Evolutionary conservation across 148 eudicot genomes (phyloP).

Genomic region (Rhododendron henanense): DNA sequence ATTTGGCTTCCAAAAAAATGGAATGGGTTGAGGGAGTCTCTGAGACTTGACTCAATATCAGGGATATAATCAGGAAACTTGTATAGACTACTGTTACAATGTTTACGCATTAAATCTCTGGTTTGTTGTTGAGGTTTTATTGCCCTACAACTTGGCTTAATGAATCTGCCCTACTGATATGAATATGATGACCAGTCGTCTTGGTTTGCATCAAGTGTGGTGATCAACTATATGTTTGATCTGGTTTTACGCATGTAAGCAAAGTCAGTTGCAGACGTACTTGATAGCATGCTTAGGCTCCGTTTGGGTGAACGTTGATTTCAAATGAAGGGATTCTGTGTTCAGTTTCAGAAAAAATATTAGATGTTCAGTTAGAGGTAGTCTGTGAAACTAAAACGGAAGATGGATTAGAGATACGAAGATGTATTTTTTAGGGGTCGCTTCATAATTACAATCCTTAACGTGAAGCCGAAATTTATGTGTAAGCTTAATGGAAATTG

Average conservation of each 20-base stretch:
- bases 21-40: background rate
- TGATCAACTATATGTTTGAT: background rate
- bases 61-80: background rate
- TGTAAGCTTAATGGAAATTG: background rate
- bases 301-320: background rate
- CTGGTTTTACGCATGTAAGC: background rate
- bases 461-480: background rate
- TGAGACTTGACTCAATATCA: background rate
- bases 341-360: background rate
- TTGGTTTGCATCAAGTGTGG: background rate
- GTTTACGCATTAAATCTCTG: background rate
- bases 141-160: background rate
- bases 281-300: background rate
- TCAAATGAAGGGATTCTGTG: background rate
- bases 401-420: background rate
- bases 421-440: background rate
- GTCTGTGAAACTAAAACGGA: background rate
- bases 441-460: background rate
- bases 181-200: background rate
- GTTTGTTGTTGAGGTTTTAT: background rate
- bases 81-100: background rate
- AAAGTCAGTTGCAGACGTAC: background rate
- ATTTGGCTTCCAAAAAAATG: background rate
- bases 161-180: background rate
- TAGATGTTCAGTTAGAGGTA: background rate